Evolutionary conservation across 768 basidiomycete species (phyloP).

Genomic region (Calocybe cyanea): DNA sequence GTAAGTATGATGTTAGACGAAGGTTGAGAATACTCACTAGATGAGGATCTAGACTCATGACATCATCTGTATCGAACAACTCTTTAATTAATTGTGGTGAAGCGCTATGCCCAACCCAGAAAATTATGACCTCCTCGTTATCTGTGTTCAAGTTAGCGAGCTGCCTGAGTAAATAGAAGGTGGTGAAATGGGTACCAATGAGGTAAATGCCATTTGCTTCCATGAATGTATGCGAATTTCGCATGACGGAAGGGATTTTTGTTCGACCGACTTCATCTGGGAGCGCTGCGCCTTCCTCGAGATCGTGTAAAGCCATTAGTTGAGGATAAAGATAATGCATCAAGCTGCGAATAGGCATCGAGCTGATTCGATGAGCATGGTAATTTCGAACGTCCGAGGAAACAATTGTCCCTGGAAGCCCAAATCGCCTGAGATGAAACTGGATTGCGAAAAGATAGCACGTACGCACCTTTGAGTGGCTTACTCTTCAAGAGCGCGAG

Average conservation of each 20-base stretch:
- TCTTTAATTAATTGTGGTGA: slow-evolving; percentile 82
- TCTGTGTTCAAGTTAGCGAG: slow-evolving; percentile 40
- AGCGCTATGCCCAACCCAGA: slow-evolving; percentile 86
- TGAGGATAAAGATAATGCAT: slow-evolving; percentile 86
- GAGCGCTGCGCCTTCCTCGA: slow-evolving; percentile 67
- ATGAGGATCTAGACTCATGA: slow-evolving; percentile 61
- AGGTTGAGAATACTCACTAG: slow-evolving; percentile 48
- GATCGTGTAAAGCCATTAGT: slow-evolving; percentile 83
- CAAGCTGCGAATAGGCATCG: slow-evolving; percentile 62
- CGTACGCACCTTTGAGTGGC: slow-evolving; percentile 75
- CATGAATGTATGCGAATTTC: slow-evolving; percentile 84
- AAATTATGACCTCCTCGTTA: slow-evolving; percentile 81
- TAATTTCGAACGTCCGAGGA: slow-evolving; percentile 93
- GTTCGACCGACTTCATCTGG: slow-evolving; percentile 62
- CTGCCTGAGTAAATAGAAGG: slow-evolving; percentile 1
- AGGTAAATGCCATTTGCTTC: slow-evolving; percentile 89
- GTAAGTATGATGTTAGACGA: background rate
- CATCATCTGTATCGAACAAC: slow-evolving; percentile 80
- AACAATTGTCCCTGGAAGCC: slow-evolving; percentile 67
- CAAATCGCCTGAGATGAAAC: no score
- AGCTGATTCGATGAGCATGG: slow-evolving; percentile 71
- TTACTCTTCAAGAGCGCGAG: slow-evolving; percentile 85
- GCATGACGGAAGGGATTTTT: slow-evolving; percentile 72
- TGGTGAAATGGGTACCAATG: slow-evolving; percentile 54
- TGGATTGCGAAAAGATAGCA: no score